Conservation (phyloP, 73 alveolate species). For the Paramecium tetraurelia region DNA sequence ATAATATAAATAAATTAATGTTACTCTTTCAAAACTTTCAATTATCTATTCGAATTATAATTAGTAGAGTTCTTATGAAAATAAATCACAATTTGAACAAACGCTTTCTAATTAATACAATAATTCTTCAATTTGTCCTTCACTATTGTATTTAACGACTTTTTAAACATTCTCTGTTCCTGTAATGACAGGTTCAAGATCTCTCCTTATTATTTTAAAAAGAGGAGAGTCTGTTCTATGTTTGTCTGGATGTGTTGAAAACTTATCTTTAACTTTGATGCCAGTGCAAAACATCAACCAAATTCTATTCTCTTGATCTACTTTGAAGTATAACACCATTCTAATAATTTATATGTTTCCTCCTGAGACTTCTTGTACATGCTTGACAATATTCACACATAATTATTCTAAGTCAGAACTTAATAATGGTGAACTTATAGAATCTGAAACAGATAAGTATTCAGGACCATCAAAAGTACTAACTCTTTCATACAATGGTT, state of each 20-base stretch:
- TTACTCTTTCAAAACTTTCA: conserved; percentile 43
- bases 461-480: conserved; percentile 82
- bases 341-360: conserved; percentile 74
- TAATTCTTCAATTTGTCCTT: conserved; percentile 30
- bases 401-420: conserved; percentile 71
- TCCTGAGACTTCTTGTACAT: conserved; percentile 73
- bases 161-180: not conserved
- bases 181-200: not conserved
- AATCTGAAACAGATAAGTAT: conserved; percentile 66
- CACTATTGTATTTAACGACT: conserved; percentile 15
- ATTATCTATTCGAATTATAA: conserved; percentile 14
- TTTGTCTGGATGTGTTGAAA: not conserved
- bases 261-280: conserved; percentile 55
- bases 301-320: conserved; percentile 71
- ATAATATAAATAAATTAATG: not conserved
- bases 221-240: not conserved
- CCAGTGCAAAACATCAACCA: conserved; percentile 77
- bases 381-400: conserved; percentile 73
- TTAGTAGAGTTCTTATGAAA: conserved; percentile 14
- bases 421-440: conserved; percentile 75
- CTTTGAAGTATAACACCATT: conserved; percentile 77
- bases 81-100: conserved; percentile 57
- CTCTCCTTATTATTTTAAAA: conserved; percentile 16
- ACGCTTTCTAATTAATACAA: conserved; percentile 16
- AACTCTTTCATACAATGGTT: conserved; percentile 72